A percentile compares a stretch with the other conserved stretches of the same genome.
phyloP scores from a whole-genome alignment of 768 basidiomycete genomes.

The Serpula lacrymans region DNA sequence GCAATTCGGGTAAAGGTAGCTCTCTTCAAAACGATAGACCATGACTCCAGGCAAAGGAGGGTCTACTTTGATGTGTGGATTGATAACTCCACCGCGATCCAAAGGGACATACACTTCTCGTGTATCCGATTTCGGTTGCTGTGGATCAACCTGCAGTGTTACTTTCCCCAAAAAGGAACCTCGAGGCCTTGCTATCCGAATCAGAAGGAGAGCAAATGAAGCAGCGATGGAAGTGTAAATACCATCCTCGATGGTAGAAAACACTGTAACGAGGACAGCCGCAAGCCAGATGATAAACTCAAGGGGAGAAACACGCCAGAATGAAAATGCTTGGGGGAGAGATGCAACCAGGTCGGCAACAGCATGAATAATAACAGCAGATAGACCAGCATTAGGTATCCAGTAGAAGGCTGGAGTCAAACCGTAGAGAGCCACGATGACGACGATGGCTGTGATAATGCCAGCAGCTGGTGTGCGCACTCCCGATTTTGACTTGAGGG shows the following conservation, averaged over 20 bases:
- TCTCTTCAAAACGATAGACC: constrained; percentile 91
- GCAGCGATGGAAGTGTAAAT: constrained; percentile 85
- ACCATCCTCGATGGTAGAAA: constrained; percentile 92
- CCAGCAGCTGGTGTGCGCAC: constrained; percentile 96
- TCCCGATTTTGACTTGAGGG: constrained; percentile 92
- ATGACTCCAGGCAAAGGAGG: constrained; percentile 84
- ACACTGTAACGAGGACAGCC: constrained; percentile 85
- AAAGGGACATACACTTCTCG: constrained; percentile 89
- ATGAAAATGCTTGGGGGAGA: constrained; percentile 77
- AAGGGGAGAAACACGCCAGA: constrained; percentile 91
- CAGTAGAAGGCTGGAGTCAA: constrained; percentile 91
- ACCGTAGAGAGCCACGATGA: constrained; percentile 92
- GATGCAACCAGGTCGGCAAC: constrained; percentile 85
- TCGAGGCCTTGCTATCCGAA: constrained; percentile 85
- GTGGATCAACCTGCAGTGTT: constrained; percentile 44
- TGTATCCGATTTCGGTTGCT: constrained; percentile 28
- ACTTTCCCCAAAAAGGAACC: constrained; percentile 91
- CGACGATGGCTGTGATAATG: constrained; percentile 78
- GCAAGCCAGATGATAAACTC: constrained; percentile 90
- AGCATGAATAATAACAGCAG: constrained; percentile 93
- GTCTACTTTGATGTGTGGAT: constrained; percentile 66
- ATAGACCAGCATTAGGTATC: constrained; percentile 79
- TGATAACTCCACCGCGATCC: constrained; percentile 53
- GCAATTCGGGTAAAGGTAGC: constrained; percentile 81
- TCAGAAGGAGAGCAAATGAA: constrained; percentile 74